Percentiles rank a stretch among this genome's conserved stretches.
These are phyloP conservation scores for Colletotrichum simmondsii DNA, from an alignment of 2,329 filamentous ascomycete species.

Conservation along the genomic window DNA sequence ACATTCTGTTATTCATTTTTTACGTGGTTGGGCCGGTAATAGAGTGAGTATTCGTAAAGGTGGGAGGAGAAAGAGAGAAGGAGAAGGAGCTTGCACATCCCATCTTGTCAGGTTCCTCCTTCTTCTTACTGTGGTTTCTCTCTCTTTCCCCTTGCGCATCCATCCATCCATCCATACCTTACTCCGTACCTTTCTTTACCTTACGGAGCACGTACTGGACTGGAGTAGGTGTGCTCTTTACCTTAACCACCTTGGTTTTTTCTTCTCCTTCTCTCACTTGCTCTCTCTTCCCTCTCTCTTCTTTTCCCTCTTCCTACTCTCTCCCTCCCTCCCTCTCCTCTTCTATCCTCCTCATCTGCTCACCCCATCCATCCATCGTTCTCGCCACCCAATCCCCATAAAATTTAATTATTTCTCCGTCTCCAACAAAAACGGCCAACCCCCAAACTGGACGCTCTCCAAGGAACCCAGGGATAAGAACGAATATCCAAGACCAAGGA, in stretches of 20 bases:
- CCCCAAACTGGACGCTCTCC: no score
- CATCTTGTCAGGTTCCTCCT: slow-evolving; percentile 7
- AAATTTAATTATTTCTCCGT: not conserved
- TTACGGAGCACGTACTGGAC: no score
- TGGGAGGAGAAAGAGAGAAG: not conserved
- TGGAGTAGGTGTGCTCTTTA: slow-evolving; percentile 1
- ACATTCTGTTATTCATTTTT: not conserved
- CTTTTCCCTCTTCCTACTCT: slow-evolving; percentile 2
- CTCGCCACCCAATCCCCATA: slow-evolving; percentile 21
- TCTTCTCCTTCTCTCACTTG: not conserved
- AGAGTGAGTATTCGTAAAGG: not conserved
- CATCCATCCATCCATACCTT: not conserved
- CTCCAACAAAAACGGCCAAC: slow-evolving; percentile 6
- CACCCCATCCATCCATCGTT: slow-evolving; percentile 21
- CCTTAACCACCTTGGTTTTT: slow-evolving; percentile 19
- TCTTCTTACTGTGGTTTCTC: not conserved
- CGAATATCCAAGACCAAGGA: not conserved
- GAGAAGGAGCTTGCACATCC: not conserved
- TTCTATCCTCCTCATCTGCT: slow-evolving; percentile 11
- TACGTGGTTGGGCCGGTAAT: slow-evolving; percentile 15
- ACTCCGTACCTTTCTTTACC: not conserved
- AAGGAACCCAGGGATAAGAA: not conserved
- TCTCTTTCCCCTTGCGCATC: not conserved
- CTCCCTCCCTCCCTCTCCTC: slow-evolving; percentile 3
- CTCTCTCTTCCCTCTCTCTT: slow-evolving; percentile 13